Base-by-base conservation (phyloP, 306 rosid species). In the Fragaria vesca region DNA sequence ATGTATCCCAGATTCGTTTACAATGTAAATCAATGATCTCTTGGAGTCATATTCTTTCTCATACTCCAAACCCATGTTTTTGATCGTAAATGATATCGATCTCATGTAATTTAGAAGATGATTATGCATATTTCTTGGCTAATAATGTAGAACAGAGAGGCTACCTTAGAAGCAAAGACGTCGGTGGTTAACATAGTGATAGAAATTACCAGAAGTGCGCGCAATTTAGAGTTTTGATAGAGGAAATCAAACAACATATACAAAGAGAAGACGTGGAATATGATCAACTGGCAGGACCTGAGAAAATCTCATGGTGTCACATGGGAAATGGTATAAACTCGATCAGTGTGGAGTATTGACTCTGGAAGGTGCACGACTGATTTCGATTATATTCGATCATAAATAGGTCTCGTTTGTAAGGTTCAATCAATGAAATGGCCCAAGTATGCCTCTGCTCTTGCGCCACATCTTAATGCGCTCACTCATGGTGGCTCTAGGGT, bases 1-100 rank as follows among this genome's bases (percentile, higher is more conserved):
- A 51, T 72, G 24, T 48, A 16, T 18, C 12, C 63, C 55, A 55
- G 71, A 65, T 76, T 76, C 60, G 60, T n/a, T 54, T 72, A 71
- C 42, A 11, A 36, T 55, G 61, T 9, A 45, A 77, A 32, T 12
- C 63, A 42, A 28, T 18, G 4, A 45, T 16, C 66, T 16, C 4
- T 50, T 52, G 66, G 47, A 72, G 66, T 36, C 66, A 10, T 40
- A 40, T 40, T 40, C 7, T 40, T 58, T 51, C 50, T 16, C 7
- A 7, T 42, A 7, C 45, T 42, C 45, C 45, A 32, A 65, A 32
- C 5, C 46, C 69, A 43, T 43, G 46, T 43, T 43, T 43, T 43
- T 43, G 0, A 43, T 43, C 11, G 46, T 43, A 8, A 1, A 43
- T 10, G 8, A 43, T 7, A 43, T 43, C 46, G 12, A 34, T 32